Conservation (phyloP, 495 filamentous ascomycete genomes). For the Penicillium samsonianum region DNA sequence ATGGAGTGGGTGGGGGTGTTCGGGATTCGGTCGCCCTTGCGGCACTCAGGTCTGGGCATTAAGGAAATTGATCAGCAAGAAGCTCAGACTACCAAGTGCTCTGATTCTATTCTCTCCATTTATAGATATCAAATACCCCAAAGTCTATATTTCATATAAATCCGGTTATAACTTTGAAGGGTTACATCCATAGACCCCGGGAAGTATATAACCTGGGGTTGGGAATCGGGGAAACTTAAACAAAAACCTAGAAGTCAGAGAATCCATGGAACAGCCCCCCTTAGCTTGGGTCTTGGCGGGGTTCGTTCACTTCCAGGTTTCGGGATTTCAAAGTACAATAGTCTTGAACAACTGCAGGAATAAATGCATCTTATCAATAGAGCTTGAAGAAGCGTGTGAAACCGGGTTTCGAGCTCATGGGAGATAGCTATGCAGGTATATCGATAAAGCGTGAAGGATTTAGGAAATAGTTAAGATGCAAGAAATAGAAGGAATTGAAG, state of each 20-base stretch:
- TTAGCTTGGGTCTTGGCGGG: background rate
- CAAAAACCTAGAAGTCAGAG: background rate
- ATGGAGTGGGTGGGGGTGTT: background rate
- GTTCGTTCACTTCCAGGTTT: background rate
- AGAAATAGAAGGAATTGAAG: conserved; percentile 1
- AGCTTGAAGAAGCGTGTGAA: conserved; percentile 13
- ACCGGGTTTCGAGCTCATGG: conserved; percentile 15
- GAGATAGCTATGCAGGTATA: conserved; percentile 5
- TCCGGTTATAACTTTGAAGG: background rate
- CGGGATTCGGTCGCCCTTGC: conserved; percentile 24
- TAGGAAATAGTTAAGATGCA: conserved; percentile 8
- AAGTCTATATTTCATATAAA: background rate
- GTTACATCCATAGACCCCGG: background rate
- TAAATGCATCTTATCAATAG: conserved; percentile 4
- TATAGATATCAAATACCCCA: background rate
- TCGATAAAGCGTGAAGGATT: conserved; percentile 4
- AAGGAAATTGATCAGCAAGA: conserved; percentile 2
- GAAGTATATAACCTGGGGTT: background rate
- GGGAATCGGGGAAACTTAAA: background rate
- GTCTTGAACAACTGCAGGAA: background rate
- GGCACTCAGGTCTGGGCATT: conserved; percentile 21
- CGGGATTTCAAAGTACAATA: background rate
- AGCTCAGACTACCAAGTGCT: background rate
- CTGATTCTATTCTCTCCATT: background rate
- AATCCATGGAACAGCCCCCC: background rate